A percentile compares a stretch with the other conserved stretches of the same genome.
These are phyloP conservation scores for Athelia sp. DNA, from an alignment of 1,284 basidiomycete species.

Conservation along the genomic window DNA sequence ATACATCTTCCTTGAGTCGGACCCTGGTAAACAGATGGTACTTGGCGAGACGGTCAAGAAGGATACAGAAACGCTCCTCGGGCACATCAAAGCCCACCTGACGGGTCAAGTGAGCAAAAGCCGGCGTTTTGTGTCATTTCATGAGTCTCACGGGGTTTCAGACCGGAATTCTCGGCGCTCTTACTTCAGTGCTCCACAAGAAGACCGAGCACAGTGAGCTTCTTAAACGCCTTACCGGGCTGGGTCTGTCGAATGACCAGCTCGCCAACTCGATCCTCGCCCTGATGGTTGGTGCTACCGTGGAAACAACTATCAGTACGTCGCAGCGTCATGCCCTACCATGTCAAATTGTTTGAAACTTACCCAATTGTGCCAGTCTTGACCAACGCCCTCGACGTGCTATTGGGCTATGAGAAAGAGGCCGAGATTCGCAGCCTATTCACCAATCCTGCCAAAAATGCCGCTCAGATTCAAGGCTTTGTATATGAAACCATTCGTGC, in stretches of 20 bases:
- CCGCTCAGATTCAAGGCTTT: conserved; percentile 40
- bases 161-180: conserved; percentile 38
- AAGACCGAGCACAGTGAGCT: conserved; percentile 45
- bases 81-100: conserved; percentile 48
- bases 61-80: conserved; percentile 47
- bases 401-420: conserved; percentile 44
- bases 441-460: conserved; percentile 29
- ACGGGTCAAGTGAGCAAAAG: conserved; percentile 20
- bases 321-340: conserved; percentile 5
- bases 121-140: too few species aligned
- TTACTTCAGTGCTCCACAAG: conserved; percentile 41
- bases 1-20: conserved; percentile 70
- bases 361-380: conserved; percentile 38
- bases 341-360: conserved; percentile 18
- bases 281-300: conserved; percentile 61
- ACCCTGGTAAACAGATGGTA: conserved; percentile 50
- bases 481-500: conserved; percentile 64
- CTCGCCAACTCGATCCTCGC: conserved; percentile 66
- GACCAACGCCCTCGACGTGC: conserved; percentile 52
- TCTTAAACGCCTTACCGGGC: conserved; percentile 48
- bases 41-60: conserved; percentile 44
- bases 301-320: conserved; percentile 65
- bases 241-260: conserved; percentile 52
- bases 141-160: conserved; percentile 44
- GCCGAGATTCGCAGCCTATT: conserved; percentile 34